phyloP scores from a whole-genome alignment of 768 basidiomycete genomes.

The Rhodosporidiobolus odoratus region DNA sequence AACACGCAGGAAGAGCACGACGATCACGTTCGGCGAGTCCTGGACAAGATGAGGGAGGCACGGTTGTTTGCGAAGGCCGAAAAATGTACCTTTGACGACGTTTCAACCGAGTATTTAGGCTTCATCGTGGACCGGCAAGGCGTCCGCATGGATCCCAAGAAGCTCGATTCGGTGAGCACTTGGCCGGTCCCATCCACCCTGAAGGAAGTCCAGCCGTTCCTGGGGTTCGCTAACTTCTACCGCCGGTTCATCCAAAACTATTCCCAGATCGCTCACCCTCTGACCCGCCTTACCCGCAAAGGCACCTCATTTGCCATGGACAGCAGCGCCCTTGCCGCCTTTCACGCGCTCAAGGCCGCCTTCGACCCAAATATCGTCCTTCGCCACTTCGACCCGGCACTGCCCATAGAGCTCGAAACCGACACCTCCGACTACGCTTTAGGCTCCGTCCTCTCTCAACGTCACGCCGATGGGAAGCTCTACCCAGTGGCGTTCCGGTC shows the following conservation, averaged over 20 bases:
- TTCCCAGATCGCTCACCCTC: conserved; percentile 44
- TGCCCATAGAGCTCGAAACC: background rate
- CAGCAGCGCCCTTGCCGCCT: conserved; percentile 9
- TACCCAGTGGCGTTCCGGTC: conserved; percentile 48
- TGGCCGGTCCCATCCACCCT: conserved; percentile 49
- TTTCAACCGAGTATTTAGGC: conserved; percentile 45
- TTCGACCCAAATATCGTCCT: background rate
- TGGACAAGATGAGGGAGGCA: conserved; percentile 45
- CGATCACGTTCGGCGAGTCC: conserved; percentile 6
- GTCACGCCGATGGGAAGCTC: conserved; percentile 2
- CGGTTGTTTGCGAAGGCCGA: conserved; percentile 46
- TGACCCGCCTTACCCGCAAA: conserved; percentile 39
- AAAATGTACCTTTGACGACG: conserved; percentile 42
- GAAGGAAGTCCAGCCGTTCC: conserved; percentile 49
- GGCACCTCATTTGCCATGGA: conserved; percentile 12
- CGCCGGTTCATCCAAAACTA: conserved; percentile 49
- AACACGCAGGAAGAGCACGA: conserved; percentile 24
- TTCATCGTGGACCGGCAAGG: conserved; percentile 46
- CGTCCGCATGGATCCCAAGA: conserved; percentile 49
- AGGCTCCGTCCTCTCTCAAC: background rate
- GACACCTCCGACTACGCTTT: background rate
- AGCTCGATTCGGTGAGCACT: conserved; percentile 48
- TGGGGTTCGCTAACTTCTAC: conserved; percentile 54
- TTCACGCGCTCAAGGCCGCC: conserved; percentile 22
- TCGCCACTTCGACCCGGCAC: conserved; percentile 4